A percentile compares a stretch with the other conserved stretches of the same genome.
phyloP scores from a whole-genome alignment of 1,284 basidiomycete genomes.

The Sanghuangporus weigelae region DNA sequence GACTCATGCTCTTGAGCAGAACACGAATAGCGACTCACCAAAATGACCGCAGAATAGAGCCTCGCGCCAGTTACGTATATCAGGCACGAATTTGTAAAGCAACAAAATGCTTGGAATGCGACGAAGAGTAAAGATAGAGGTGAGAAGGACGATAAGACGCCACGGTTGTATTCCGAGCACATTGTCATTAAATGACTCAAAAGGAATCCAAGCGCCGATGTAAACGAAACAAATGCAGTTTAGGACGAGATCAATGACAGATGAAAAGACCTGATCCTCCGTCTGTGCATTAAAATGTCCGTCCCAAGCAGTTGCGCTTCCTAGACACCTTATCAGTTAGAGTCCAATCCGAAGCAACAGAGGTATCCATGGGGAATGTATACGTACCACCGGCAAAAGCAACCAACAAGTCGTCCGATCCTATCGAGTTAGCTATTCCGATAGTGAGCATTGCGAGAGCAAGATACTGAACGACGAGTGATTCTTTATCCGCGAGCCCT shows the following conservation, averaged over 20 bases:
- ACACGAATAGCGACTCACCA: constrained; percentile 37
- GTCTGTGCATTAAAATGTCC: constrained; percentile 85
- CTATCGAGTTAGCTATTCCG: constrained; percentile 73
- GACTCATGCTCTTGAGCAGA: neutral
- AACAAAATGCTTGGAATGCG: constrained; percentile 72
- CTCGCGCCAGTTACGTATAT: constrained; percentile 73
- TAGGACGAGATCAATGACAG: constrained; percentile 81
- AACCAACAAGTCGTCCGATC: constrained; percentile 83
- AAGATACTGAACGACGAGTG: constrained; percentile 88
- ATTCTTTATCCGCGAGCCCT: constrained; percentile 85
- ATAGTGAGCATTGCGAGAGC: constrained; percentile 78
- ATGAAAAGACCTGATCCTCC: constrained; percentile 82
- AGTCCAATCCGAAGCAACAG: neutral
- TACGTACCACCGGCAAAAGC: constrained; percentile 71
- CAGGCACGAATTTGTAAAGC: constrained; percentile 80
- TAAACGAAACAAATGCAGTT: constrained; percentile 88
- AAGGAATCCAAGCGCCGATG: constrained; percentile 87
- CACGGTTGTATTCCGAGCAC: constrained; percentile 66
- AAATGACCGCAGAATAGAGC: constrained; percentile 88
- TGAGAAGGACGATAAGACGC: constrained; percentile 64
- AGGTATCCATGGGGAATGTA: neutral
- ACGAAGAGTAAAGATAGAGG: constrained; percentile 65
- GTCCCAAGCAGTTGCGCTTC: constrained; percentile 91
- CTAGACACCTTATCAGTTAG: constrained; percentile 30
- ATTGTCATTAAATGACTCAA: constrained; percentile 57